Evolutionary conservation across 2,329 filamentous ascomycete genomes (phyloP), one percentile per base, ranked within the genome.

Genomic region (Xylaria sp.): DNA sequence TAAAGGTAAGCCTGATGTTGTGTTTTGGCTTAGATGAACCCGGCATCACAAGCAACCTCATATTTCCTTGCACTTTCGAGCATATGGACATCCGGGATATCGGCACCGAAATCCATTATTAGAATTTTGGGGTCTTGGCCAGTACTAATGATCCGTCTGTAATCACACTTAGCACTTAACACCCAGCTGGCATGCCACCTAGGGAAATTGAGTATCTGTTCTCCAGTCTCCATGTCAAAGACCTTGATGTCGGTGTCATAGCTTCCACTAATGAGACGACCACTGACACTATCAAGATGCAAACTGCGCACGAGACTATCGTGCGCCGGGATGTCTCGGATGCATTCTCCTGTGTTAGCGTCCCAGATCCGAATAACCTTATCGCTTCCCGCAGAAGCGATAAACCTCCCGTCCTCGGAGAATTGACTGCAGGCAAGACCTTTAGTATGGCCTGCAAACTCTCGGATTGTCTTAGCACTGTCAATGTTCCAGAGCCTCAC

Each of bases 131-230:
- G 92, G 76, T 98, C 94, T 81, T 99, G 96, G 59, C 94, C 96
- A 0, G 95, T 97, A 75, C 93, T 96, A 70, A 99, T 93, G 71
- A 99, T 96, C 70, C 96, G 90, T 68, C 95, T 87, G 80, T 98
- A 98, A 78, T 99, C 95, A 71, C 93, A 94, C 85, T 98, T 98
- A 60, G 96, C 96, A 72, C 93, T 94, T 68, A 99, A 83, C 77
- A 99, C 97, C 96, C 96, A 99, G 81, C 93, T 97, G 12, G 92
- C 91, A 67, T 97, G 97, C 94, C 94, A 98, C 73, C 92, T 90
- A n/a, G 94, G 92, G 76, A 98, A 95, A 74, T 94, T 91, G 70
- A 97, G 88, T 69, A 95, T 87, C 73, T 93, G 86, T 55, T 90
- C 84, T 40, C 94, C 95, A 2, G 91, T 91, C 72, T 91, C 89